Conservation (phyloP, 352 stramenopile species). For the Pythium angustatum region DNA sequence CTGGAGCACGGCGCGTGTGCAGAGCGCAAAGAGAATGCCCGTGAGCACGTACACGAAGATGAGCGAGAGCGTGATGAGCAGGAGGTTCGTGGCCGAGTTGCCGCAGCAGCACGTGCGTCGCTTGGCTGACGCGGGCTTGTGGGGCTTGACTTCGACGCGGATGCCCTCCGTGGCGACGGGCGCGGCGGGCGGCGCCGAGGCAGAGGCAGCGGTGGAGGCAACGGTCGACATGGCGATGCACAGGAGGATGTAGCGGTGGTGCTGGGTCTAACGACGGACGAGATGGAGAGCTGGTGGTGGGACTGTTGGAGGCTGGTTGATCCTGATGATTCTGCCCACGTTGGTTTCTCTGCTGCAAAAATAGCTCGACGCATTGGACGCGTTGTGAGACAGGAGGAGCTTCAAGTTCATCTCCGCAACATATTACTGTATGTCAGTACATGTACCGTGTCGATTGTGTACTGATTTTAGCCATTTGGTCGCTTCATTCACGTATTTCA, state of each 20-base stretch:
- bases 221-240: conserved; percentile 13
- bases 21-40: conserved; percentile 68
- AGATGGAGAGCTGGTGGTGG: no score
- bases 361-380: background rate
- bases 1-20: conserved; percentile 68
- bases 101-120: conserved; percentile 66
- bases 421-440: background rate
- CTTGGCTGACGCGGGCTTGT: conserved; percentile 38
- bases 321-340: background rate
- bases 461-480: no score
- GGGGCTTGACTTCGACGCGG: conserved; percentile 55
- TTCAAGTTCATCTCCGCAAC: no score
- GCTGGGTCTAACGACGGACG: no score
- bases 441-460: background rate
- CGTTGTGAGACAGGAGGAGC: no score
- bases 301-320: background rate
- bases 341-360: background rate
- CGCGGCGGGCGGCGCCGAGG: no score
- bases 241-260: background rate
- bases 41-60: conserved; percentile 63
- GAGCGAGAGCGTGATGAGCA: conserved; percentile 70
- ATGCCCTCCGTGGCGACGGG: conserved; percentile 38
- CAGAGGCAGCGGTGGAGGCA: conserved; percentile 2
- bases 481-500: no score
- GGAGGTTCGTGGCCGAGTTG: conserved; percentile 71